Base-by-base conservation (phyloP, 1,139 yeast genomes). In the Magnusiomyces clavatus region DNA sequence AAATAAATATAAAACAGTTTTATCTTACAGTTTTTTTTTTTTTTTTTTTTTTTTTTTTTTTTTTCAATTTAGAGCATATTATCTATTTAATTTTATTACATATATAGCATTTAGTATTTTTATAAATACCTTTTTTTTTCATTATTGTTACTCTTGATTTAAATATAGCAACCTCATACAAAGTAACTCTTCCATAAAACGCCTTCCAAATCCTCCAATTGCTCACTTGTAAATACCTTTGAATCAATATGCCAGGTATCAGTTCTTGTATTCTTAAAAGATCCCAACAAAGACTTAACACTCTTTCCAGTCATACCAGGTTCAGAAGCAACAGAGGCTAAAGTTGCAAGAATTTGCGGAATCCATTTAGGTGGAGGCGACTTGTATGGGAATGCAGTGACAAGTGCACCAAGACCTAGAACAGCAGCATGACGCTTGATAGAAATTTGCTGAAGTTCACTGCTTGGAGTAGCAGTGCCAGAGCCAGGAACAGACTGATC, bases 241-340 rank as follows among this genome's bases (percentile, higher is more conserved):
- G 86, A 78, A 66, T 94, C 98, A 57, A 88, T 78, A 60, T 86
- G 95, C 99, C 99, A 94, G 0, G 97, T 88, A 64, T 94, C 98
- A 54, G 90, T 95, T 60, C 98, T 79, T 5, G 88, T 83, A 71
- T 89, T 90, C 66, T 90, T 92, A 70, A 92, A 94, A 57, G 82
- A 84, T 54, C 95, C 84, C 49, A 94, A 75, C 1, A 81, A 77
- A 36, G 83, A 82, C 68, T 92, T 92, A 6, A 96, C 95, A 1
- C 96, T 79, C 57, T 83, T 80, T 1, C 96, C 96, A 39, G 87
- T 81, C 54, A 83, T 69, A 3, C 97, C 97, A 6, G 82, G 81
- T 36, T 83, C 77, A 6, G 82, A 79, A 4, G 87, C 80, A 65
- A 82, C 82, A 29, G 78, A 78, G 0, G 95, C 89, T 55, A 92